A percentile compares a stretch with the other conserved stretches of the same genome.
Conservation (phyloP, 2,329 filamentous ascomycete genomes). For the Geosmithia putterillii region DNA sequence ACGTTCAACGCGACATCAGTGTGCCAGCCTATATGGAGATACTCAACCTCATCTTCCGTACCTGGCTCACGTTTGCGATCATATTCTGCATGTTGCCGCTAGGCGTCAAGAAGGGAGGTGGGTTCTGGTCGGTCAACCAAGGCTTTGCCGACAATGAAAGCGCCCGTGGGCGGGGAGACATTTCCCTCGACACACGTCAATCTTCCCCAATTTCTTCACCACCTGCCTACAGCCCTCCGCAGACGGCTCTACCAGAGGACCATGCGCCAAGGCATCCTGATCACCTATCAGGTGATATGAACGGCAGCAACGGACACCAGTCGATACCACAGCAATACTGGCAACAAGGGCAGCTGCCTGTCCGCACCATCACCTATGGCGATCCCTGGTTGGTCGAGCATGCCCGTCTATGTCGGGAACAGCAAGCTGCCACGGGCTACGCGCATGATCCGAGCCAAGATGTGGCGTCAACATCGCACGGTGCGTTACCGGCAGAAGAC, state of each 20-base stretch:
- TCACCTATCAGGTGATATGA: not conserved
- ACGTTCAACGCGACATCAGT: not conserved
- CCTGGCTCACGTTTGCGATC: constrained; percentile 12
- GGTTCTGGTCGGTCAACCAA: constrained; percentile 13
- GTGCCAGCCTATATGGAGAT: constrained; percentile 6
- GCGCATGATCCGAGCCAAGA: not conserved
- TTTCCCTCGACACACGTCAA: not conserved
- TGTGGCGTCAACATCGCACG: not conserved
- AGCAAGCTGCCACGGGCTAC: not conserved
- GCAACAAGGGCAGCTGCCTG: too few species aligned
- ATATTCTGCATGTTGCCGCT: constrained; percentile 13
- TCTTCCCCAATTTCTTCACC: not conserved
- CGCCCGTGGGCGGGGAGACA: too few species aligned
- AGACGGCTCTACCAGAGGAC: not conserved
- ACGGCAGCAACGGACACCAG: too few species aligned
- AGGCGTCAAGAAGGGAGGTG: constrained; percentile 11
- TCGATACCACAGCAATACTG: too few species aligned
- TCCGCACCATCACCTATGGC: not conserved
- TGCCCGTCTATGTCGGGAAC: not conserved
- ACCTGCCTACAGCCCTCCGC: constrained; percentile 1
- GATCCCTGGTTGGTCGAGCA: too few species aligned
- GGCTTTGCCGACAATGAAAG: constrained; percentile 4
- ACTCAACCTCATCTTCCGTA: constrained; percentile 10
- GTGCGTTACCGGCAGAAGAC: not conserved
- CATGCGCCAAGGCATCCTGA: not conserved